phyloP scores from a whole-genome alignment of 352 stramenopile species.

The Sclerospora graminicola region DNA sequence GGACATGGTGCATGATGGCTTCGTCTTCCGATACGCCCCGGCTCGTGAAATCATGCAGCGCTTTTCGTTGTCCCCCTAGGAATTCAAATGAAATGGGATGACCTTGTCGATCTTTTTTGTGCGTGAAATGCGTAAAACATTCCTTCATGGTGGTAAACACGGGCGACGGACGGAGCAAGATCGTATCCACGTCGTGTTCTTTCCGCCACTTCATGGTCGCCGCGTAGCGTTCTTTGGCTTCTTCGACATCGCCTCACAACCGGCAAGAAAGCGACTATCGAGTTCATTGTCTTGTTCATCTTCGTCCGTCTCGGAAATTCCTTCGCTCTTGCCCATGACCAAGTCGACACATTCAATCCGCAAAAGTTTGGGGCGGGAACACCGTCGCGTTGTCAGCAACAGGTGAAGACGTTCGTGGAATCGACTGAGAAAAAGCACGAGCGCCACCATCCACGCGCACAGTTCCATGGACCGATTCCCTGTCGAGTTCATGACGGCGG shows the following conservation, averaged over 20 bases:
- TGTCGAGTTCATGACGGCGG: conserved; percentile 30
- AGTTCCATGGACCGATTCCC: conserved; percentile 37
- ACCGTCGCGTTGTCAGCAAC: conserved; percentile 36
- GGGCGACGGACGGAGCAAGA: conserved; percentile 41
- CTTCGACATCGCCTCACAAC: conserved; percentile 58
- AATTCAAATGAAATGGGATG: conserved; percentile 50
- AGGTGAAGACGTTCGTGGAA: conserved; percentile 49
- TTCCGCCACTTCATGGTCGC: conserved; percentile 58
- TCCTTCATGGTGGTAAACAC: conserved; percentile 59
- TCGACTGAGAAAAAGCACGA: conserved; percentile 41
- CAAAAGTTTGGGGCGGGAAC: conserved; percentile 27
- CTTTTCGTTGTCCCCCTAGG: conserved; percentile 58
- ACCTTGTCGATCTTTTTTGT: conserved; percentile 58
- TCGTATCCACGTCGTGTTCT: conserved; percentile 57
- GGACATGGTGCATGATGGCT: too few species aligned
- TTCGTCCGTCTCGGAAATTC: conserved; percentile 12
- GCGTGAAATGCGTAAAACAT: conserved; percentile 41
- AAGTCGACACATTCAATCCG: conserved; percentile 31
- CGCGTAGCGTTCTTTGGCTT: conserved; percentile 51
- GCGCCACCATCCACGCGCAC: conserved; percentile 35
- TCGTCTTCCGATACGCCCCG: too few species aligned
- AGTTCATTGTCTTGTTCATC: conserved; percentile 25
- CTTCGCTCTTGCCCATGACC: conserved; percentile 34
- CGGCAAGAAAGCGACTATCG: conserved; percentile 50
- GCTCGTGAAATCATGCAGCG: too few species aligned